Conservation (phyloP, 306 rosid species). For the Glycine tomentella region DNA sequence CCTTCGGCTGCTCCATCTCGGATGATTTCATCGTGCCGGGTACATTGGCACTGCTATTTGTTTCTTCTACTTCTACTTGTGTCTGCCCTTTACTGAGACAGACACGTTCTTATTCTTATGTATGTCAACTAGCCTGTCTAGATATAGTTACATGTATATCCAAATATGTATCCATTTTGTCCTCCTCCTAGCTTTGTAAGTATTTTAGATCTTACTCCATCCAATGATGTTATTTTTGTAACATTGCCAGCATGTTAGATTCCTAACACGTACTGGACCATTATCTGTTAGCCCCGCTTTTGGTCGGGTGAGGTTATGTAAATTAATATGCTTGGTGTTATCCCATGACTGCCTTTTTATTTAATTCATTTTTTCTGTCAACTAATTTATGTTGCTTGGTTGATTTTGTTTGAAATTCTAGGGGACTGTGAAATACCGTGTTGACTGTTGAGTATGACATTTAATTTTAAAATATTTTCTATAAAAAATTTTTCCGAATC, state of each 20-base stretch:
- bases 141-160: conserved; percentile 71
- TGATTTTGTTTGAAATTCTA: neutral
- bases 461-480: neutral
- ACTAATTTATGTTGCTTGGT: neutral
- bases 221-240: conserved; percentile 53
- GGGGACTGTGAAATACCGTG: neutral
- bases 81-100: conserved; percentile 41
- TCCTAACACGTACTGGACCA: conserved; percentile 43
- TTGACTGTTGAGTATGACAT: neutral
- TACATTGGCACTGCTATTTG: conserved; percentile 53
- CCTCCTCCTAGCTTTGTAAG: conserved; percentile 50
- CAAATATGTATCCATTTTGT: conserved; percentile 40
- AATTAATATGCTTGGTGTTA: conserved; percentile 42
- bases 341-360: neutral
- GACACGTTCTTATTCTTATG: conserved; percentile 7
- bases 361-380: neutral
- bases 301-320: conserved; percentile 49
- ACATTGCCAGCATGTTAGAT: conserved; percentile 52
- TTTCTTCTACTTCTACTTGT: conserved; percentile 53
- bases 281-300: conserved; percentile 36
- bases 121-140: conserved; percentile 28
- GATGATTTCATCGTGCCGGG: conserved; percentile 44
- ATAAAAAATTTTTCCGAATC: too few species aligned
- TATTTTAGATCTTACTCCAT: conserved; percentile 49
- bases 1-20: conserved; percentile 73